Conservation (phyloP, 140 eudicot species). For the Stevia rebaudiana region DNA sequence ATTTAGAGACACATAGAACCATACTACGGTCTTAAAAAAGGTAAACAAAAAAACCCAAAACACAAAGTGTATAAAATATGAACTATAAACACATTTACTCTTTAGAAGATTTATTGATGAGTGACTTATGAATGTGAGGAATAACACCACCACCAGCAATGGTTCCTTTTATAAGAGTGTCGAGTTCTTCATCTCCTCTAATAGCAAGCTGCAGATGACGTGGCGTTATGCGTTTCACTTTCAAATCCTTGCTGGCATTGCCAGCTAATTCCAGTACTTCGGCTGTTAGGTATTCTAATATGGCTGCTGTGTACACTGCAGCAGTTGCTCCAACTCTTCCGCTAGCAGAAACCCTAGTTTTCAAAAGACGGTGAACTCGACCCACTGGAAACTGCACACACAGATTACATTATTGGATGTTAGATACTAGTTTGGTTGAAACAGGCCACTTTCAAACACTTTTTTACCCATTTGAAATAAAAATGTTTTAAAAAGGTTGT, state of each 20-base stretch:
- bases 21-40: neutral
- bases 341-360: constrained; percentile 47
- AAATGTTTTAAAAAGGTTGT: too few relatives aligned
- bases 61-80: neutral
- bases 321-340: constrained; percentile 80
- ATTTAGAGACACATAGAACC: neutral
- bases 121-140: constrained; percentile 68
- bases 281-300: constrained; percentile 61
- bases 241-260: constrained; percentile 69
- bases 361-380: constrained; percentile 56
- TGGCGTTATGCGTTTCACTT: constrained; percentile 65
- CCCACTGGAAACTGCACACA: constrained; percentile 65
- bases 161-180: constrained; percentile 65
- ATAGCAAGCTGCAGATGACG: constrained; percentile 72
- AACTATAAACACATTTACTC: constrained; percentile 20
- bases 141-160: constrained; percentile 74
- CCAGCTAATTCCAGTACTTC: constrained; percentile 70
- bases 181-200: constrained; percentile 74
- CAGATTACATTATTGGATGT: neutral
- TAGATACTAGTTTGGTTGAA: neutral
- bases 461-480: too few relatives aligned
- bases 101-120: constrained; percentile 63
- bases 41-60: neutral
- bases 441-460: too few relatives aligned
- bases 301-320: constrained; percentile 67